Base-by-base conservation (phyloP, 208 protist species). In the Angomonas deanei region DNA sequence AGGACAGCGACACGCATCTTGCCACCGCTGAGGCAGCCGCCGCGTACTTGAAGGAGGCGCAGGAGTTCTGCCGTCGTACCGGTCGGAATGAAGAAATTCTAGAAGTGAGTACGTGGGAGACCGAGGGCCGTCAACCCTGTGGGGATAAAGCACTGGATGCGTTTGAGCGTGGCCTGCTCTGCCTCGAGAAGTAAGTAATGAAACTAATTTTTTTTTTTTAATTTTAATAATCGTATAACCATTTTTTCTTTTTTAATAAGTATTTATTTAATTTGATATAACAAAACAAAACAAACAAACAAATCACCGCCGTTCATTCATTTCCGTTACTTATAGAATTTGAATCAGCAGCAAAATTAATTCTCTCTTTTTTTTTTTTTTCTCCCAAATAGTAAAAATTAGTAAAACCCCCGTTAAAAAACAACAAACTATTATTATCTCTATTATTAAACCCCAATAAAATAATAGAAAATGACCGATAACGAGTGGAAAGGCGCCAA, bases 401-500 rank as follows among this genome's bases (percentile, higher is more conserved):
- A 21, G 24, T 67, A 49, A 56, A 34, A 66, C n/a, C 15, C 47
- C 1, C 57, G 31, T 17, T 34, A 39, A 5, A 65, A 49, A 15
- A 59, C 34, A 61, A 56, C 3, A 58, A 34, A 19, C 5, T 56
- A 31, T 56, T 56, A 34, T 42, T 34, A 46, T 47, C n/a, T 42
- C 19, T 42, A 3, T 56, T 13, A 10, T 28, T 53, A 17, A 26
- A 17, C 48, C 19, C 50, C 17, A 6, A 19, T 27, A 56, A 36
- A 56, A 39, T 21, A 60, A 48, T 47, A 28, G 3, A 42, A 61
- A 64, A 87, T 83, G 64, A 69, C 80, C 39, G 81, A 88, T 65
- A 78, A 77, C 61, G 85, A 93, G 36, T 96, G 91, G 91, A 90
- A 82, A 52, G 83, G 87, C 4, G 91, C 91, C 13, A 88, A 74